These are phyloP conservation scores for Pneumocystis wakefieldiae DNA, from an alignment of 1,139 yeast genomes.

Conservation along the genomic window DNA sequence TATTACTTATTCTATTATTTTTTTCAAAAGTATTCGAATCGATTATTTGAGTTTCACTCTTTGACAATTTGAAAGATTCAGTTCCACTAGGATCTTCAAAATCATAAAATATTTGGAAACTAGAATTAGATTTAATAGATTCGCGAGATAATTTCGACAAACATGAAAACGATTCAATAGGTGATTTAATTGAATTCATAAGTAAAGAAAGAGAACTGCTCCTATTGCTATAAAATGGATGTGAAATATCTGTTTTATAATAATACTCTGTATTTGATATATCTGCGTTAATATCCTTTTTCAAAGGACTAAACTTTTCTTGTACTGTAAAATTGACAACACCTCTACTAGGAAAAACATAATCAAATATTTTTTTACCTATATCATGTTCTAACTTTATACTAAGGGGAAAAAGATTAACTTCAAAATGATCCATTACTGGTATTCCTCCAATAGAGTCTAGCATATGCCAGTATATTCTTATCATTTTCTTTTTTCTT, in stretches of 20 bases:
- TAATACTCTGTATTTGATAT: background rate
- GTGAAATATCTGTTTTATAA: background rate
- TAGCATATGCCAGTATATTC: conserved; percentile 54
- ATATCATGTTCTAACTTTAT: conserved; percentile 59
- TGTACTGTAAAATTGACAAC: conserved; percentile 6
- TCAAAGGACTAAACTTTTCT: conserved; percentile 1
- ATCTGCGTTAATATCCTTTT: conserved; percentile 1
- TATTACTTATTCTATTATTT: background rate
- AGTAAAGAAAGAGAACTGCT: background rate
- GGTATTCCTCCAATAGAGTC: conserved; percentile 80
- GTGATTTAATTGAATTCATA: background rate
- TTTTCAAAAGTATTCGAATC: background rate
- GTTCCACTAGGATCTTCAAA: background rate
- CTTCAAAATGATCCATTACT: conserved; percentile 39
- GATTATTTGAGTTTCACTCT: background rate
- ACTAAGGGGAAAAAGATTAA: conserved; percentile 48
- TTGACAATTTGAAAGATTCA: background rate
- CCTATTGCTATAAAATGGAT: conserved; percentile 1
- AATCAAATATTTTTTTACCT: conserved; percentile 46
- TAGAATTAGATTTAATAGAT: background rate
- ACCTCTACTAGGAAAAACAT: conserved; percentile 44
- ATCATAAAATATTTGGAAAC: background rate
- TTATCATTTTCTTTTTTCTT: conserved; percentile 28
- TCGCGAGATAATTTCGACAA: background rate
- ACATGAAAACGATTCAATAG: conserved; percentile 1